Base-by-base conservation (phyloP, 148 eudicot species). In the Diospyros kaki region DNA sequence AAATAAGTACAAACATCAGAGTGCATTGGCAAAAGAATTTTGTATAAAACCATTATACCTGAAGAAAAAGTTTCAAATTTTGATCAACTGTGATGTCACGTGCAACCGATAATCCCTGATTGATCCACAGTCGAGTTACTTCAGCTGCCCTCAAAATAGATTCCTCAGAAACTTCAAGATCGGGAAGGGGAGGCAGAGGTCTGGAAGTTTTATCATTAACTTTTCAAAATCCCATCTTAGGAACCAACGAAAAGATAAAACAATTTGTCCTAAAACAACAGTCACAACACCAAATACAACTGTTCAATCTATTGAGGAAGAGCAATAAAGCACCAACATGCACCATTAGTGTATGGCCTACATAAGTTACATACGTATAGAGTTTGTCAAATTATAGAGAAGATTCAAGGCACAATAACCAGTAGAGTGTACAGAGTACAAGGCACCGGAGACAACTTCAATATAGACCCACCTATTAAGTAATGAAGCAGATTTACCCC, bases 401-500 rank as follows among this genome's bases (percentile, higher is more conserved):
- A 2, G 52, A 45, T 28, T 61, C 18, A 38, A 44, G 15, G 11
- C 55, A 46, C 6, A 60, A 39, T 3, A 43, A 13, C n/a, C 63
- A 58, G 1, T n/a, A 40, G 41, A 52, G 10, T 38, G 59, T 5
- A 13, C 14, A 60, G 5, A 45, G 43, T 70, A 11, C 28, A 28
- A 28, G 28, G 28, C 28, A 28, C 28, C 28, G 28, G 52, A 7
- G 53, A 59, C 69, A 43, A 43, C 14, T 28, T 28, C 11, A 41
- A 62, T 9, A 58, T n/a, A 58, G 38, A 80, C n/a, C 45, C 76
- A 95, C 98, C 98, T 89, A 72, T 90, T 92, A 60, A 95, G 96
- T 75, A 92, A 88, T 48, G 94, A 80, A 72, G 98, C 98, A 40
- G 97, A 89, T 87, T 95, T 95, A 28, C 91, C 97, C 98, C 98